Percentiles rank a stretch among this genome's conserved stretches.
Conservation (phyloP, 2,329 filamentous ascomycete species). For the Xylariaceae sp. region DNA sequence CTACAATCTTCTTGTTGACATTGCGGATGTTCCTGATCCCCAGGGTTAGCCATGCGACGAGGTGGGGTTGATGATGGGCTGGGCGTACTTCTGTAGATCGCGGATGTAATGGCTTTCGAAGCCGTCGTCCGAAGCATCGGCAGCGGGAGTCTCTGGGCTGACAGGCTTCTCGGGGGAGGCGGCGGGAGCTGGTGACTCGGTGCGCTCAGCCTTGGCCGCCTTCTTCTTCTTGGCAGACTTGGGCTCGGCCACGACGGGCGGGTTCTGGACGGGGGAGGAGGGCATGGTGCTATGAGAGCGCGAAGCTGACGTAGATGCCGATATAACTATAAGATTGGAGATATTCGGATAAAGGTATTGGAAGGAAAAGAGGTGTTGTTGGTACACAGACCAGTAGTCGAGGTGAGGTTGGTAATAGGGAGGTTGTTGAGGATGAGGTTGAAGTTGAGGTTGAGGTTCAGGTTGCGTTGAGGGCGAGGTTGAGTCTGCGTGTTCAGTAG, state of each 20-base stretch:
- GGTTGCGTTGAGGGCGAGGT: no score
- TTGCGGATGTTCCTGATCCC: slow-evolving; percentile 75
- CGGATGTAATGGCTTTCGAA: slow-evolving; percentile 75
- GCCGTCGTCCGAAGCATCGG: slow-evolving; percentile 54
- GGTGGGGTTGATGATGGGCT: background rate
- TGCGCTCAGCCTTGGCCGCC: slow-evolving; percentile 46
- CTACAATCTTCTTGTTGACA: slow-evolving; percentile 88
- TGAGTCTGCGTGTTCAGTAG: background rate
- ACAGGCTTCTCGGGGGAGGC: slow-evolving; percentile 46
- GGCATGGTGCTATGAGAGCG: slow-evolving; percentile 48
- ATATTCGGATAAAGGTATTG: background rate
- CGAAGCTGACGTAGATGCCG: slow-evolving; percentile 13
- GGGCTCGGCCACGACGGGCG: slow-evolving; percentile 55
- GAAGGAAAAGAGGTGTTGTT: background rate
- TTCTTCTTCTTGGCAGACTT: slow-evolving; percentile 68
- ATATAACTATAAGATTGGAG: background rate
- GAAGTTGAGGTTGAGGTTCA: no score
- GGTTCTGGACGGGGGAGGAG: slow-evolving; percentile 57
- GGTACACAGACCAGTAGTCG: background rate
- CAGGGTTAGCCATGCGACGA: slow-evolving; percentile 15
- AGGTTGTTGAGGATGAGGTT: slow-evolving; percentile 1
- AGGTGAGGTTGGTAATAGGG: background rate
- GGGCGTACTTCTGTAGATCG: slow-evolving; percentile 82
- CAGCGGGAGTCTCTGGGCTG: slow-evolving; percentile 37
- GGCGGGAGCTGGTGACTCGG: slow-evolving; percentile 51